Base-by-base conservation (phyloP, 192 early-diverging fungal genomes). In the Physocladia obscura region DNA sequence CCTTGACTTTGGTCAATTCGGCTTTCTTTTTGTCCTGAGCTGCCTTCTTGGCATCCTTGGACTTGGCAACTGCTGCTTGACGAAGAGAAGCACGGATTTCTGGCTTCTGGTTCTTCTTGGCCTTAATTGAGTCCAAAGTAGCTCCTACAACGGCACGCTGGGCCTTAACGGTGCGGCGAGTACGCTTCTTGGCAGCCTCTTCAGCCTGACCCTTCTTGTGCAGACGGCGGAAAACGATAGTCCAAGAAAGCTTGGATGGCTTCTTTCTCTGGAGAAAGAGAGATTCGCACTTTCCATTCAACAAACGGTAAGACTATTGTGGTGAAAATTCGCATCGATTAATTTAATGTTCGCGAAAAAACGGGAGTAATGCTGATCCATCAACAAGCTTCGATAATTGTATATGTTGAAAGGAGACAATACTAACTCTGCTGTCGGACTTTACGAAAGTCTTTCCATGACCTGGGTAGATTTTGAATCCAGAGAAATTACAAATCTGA, bases 381-480 rank as follows among this genome's bases (percentile, higher is more conserved):
- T n/a, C n/a, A n/a, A n/a, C n/a, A n/a, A n/a, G n/a, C n/a, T n/a
- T n/a, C n/a, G n/a, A n/a, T n/a, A n/a, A n/a, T n/a, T n/a, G n/a
- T n/a, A n/a, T n/a, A n/a, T n/a, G n/a, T n/a, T n/a, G n/a, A n/a
- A n/a, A n/a, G n/a, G 34, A 36, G 40, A 44, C n/a, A n/a, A 62
- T 72, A 82, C 84, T 52, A 80, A 94, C 93, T 75, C 88, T 89
- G 87, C 80, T 90, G 91, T 99, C 97, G 67, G 81, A 69, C 60
- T 91, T 91, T 76, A 99, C 89, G 78, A 87, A 99, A 64, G 91
- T 85, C 88, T 91, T 93, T 69, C 97, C 97, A 82, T 94, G 93
- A 79, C 92, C 93, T 59, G 97, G 97, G 89, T 99, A 97, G 91
- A 99, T 98, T 90, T 97, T 97, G 89, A 91, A 92, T 74, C 95